Evolutionary conservation across 306 rosid species (phyloP).

Genomic region (Styphnolobium japonicum): DNA sequence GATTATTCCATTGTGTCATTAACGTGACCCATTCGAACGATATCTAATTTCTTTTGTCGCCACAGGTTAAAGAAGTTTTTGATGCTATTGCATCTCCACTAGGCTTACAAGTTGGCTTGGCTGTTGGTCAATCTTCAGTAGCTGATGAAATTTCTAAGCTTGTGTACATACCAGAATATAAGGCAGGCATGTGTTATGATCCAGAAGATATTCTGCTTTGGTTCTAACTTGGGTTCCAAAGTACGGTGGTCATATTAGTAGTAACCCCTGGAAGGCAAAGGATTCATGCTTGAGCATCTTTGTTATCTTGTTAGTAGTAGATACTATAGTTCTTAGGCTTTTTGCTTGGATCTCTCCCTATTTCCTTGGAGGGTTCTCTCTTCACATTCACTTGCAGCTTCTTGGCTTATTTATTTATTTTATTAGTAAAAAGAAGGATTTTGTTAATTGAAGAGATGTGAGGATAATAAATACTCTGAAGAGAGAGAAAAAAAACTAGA

Average conservation of each 20-base stretch:
- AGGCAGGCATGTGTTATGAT: constrained; percentile 58
- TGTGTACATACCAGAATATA: constrained; percentile 50
- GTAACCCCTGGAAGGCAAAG: constrained; percentile 94
- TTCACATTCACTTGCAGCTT: too few species aligned
- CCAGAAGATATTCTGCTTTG: constrained; percentile 37
- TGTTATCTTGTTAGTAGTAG: constrained; percentile 80
- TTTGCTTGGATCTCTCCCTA: too few species aligned
- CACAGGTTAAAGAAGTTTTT: constrained; percentile 71
- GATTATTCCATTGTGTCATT: too few species aligned
- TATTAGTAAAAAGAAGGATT: too few species aligned
- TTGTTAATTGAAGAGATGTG: too few species aligned
- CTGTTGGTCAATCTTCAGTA: constrained; percentile 81
- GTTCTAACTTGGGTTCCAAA: constrained; percentile 41
- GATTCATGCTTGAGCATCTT: constrained; percentile 89
- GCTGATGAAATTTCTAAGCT: constrained; percentile 71
- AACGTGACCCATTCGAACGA: too few species aligned
- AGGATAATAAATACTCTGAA: too few species aligned
- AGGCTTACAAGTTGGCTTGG: constrained; percentile 82
- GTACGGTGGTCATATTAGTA: constrained; percentile 83
- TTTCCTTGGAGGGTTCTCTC: too few species aligned
- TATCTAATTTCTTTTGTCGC: too few species aligned
- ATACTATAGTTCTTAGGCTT: too few species aligned
- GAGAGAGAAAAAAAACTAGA: too few species aligned
- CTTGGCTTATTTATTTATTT: too few species aligned
- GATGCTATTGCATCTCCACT: constrained; percentile 67